Conservation (phyloP, 2,329 filamentous ascomycete species). For the Aspergillus vadensis region DNA sequence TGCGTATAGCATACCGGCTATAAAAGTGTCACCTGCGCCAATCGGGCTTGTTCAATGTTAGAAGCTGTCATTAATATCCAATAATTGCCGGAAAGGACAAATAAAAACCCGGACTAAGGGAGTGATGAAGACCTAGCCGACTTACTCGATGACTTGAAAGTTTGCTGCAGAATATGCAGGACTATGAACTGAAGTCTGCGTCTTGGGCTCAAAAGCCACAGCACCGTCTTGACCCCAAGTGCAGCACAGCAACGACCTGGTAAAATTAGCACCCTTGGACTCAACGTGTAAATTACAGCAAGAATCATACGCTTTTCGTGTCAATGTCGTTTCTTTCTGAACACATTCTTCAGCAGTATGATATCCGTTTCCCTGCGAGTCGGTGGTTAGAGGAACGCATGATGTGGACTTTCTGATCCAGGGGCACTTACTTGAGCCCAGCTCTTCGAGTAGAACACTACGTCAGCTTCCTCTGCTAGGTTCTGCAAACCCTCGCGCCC, state of each 20-base stretch:
- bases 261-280: not conserved
- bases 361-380: slow-evolving; percentile 40
- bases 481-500: slow-evolving; percentile 60
- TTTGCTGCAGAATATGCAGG: slow-evolving; percentile 46
- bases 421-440: slow-evolving; percentile 65
- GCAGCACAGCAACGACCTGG: slow-evolving; percentile 55
- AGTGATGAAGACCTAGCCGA: slow-evolving; percentile 18
- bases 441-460: slow-evolving; percentile 71
- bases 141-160: slow-evolving; percentile 62
- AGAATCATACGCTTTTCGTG: slow-evolving; percentile 49
- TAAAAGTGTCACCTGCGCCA: slow-evolving; percentile 75
- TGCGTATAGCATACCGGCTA: slow-evolving; percentile 69
- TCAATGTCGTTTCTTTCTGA: slow-evolving; percentile 43
- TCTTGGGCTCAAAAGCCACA: slow-evolving; percentile 46
- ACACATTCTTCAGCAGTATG: slow-evolving; percentile 56
- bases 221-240: slow-evolving; percentile 63
- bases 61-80: not conserved
- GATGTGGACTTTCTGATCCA: not conserved
- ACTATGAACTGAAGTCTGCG: slow-evolving; percentile 41
- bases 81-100: no score
- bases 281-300: not conserved
- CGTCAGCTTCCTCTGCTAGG: slow-evolving; percentile 64
- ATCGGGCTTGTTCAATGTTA: slow-evolving; percentile 57
- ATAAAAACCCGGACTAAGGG: not conserved
- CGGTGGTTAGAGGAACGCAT: not conserved